These are phyloP conservation scores for Paramarasmius palmivorus DNA, from an alignment of 1,284 basidiomycete genomes.

Conservation along the genomic window DNA sequence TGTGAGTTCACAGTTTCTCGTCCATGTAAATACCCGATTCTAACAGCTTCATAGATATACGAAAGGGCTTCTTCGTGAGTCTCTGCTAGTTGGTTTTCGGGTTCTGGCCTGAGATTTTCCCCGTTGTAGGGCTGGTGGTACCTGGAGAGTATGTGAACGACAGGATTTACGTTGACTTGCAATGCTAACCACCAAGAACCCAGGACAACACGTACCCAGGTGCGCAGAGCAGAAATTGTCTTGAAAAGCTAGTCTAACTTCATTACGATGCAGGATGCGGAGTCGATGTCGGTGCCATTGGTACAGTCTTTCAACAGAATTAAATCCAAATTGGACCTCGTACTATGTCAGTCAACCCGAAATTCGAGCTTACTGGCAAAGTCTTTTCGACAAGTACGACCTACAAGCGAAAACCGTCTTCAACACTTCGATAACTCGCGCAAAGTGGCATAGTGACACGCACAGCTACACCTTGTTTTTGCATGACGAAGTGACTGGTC, in stretches of 20 bases:
- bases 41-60: conserved; percentile 40
- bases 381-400: conserved; percentile 43
- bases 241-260: background rate
- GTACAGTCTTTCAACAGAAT: conserved; percentile 56
- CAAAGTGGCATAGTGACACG: conserved; percentile 44
- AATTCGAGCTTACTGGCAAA: conserved; percentile 51
- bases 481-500: conserved; percentile 32
- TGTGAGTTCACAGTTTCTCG: conserved; percentile 28
- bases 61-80: conserved; percentile 37
- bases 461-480: conserved; percentile 42
- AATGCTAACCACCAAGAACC: no score
- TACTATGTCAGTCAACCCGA: conserved; percentile 48
- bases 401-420: conserved; percentile 41
- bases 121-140: conserved; percentile 39
- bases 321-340: conserved; percentile 51
- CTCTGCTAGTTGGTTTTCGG: no score
- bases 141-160: conserved; percentile 53
- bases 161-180: no score
- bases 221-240: conserved; percentile 4
- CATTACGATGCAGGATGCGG: conserved; percentile 38
- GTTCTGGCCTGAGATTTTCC: background rate
- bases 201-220: conserved; percentile 49
- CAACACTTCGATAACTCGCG: conserved; percentile 38
- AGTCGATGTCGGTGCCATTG: conserved; percentile 55
- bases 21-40: background rate